phyloP scores from a whole-genome alignment of 148 eudicot species.

The Heliosperma pusillum region DNA sequence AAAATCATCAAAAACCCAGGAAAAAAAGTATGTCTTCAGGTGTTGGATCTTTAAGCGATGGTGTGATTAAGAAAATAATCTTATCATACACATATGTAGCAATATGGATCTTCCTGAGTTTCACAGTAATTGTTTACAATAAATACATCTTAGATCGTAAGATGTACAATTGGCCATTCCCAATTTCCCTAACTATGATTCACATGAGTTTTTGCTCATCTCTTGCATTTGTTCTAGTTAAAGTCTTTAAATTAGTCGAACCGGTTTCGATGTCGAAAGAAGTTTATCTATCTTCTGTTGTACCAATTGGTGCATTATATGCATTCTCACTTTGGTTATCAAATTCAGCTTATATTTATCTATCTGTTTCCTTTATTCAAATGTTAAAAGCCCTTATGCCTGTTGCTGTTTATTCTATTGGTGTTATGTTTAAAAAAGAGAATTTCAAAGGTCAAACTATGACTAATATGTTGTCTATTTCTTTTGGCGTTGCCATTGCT shows the following conservation, averaged over 20 bases:
- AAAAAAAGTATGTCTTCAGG: slow-evolving; percentile 13
- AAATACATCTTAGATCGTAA: slow-evolving; percentile 73
- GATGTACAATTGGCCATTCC: slow-evolving; percentile 71
- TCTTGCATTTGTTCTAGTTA: slow-evolving; percentile 44
- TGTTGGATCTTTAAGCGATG: slow-evolving; percentile 46
- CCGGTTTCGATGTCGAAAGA: slow-evolving; percentile 56
- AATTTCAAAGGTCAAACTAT: slow-evolving; percentile 41
- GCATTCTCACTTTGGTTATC: slow-evolving; percentile 59
- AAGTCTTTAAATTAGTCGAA: slow-evolving; percentile 43
- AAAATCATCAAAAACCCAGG: background rate
- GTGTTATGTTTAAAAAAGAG: slow-evolving; percentile 53
- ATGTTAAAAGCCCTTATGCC: slow-evolving; percentile 79
- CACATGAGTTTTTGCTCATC: slow-evolving; percentile 70
- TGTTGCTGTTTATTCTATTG: slow-evolving; percentile 64
- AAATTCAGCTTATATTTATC: slow-evolving; percentile 62
- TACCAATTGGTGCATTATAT: slow-evolving; percentile 63
- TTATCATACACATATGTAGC: slow-evolving; percentile 62
- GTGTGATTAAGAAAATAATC: slow-evolving; percentile 51
- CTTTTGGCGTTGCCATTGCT: slow-evolving; percentile 65
- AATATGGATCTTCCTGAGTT: slow-evolving; percentile 64
- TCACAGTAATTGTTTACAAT: slow-evolving; percentile 72
- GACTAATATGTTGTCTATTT: slow-evolving; percentile 65
- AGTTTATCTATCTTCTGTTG: slow-evolving; percentile 48
- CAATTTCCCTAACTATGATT: slow-evolving; percentile 73
- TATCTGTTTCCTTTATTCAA: slow-evolving; percentile 65